phyloP scores from a whole-genome alignment of 495 filamentous ascomycete genomes.

The Podospora pseudoanserina region DNA sequence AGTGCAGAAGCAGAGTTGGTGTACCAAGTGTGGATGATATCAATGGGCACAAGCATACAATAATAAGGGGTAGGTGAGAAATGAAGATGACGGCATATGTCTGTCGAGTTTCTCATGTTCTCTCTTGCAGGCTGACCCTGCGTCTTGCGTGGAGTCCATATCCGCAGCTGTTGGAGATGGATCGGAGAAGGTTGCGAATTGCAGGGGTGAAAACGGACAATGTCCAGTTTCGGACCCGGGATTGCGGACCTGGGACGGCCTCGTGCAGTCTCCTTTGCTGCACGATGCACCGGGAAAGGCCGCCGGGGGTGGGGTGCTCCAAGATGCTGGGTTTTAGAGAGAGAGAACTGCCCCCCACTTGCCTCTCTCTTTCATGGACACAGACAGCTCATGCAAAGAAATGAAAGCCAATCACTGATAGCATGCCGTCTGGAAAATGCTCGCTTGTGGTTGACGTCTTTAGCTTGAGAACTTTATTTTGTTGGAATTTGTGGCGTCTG shows the following conservation, averaged over 20 bases:
- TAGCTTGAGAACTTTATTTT: background rate
- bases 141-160: background rate
- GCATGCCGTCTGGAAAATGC: background rate
- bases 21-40: background rate
- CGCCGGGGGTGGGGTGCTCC: constrained; percentile 15
- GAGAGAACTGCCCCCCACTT: background rate
- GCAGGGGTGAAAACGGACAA: constrained; percentile 25
- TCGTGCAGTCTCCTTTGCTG: constrained; percentile 3
- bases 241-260: constrained; percentile 24
- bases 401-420: background rate
- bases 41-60: background rate
- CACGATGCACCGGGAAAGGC: constrained; percentile 23
- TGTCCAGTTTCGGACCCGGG: constrained; percentile 19
- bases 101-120: background rate
- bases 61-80: background rate
- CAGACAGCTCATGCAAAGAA: background rate
- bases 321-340: background rate
- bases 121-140: background rate
- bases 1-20: background rate
- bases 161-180: background rate
- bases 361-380: background rate
- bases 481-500: background rate
- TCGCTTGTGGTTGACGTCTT: background rate
- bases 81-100: background rate
- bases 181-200: background rate